Percentiles rank a stretch among this genome's conserved stretches.
Evolutionary conservation across 164 flowering plant genomes (phyloP).

Genomic region (Paratinospora sagittata): DNA sequence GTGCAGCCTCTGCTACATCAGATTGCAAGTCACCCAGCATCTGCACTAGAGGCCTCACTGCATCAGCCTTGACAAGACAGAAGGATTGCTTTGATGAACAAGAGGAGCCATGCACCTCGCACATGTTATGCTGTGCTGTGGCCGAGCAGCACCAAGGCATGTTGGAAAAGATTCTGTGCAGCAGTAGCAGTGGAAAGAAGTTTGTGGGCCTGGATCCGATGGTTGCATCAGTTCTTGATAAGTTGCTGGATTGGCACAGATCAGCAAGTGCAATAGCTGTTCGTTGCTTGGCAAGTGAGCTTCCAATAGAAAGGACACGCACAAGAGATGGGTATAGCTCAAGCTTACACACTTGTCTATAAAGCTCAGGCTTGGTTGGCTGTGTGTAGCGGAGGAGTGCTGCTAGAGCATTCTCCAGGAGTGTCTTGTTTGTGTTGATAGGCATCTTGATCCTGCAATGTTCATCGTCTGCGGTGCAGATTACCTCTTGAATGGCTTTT

Average conservation of each 20-base stretch:
- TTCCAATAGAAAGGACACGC: constrained; percentile 21
- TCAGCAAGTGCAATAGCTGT: constrained; percentile 21
- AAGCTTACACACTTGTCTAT: constrained; percentile 13
- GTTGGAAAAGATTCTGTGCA: constrained; percentile 9
- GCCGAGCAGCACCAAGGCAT: constrained; percentile 21
- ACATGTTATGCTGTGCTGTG: background rate
- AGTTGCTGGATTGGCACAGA: constrained; percentile 17
- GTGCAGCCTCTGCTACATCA: constrained; percentile 25
- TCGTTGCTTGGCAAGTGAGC: constrained; percentile 25
- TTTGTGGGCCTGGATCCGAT: background rate
- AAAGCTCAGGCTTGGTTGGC: constrained; percentile 21
- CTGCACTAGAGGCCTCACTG: constrained; percentile 23
- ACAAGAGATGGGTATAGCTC: constrained; percentile 24
- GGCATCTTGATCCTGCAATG: background rate
- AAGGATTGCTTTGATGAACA: constrained; percentile 21
- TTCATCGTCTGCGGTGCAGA: constrained; percentile 13
- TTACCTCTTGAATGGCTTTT: constrained; percentile 24
- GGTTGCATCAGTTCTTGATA: background rate
- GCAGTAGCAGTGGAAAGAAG: constrained; percentile 1
- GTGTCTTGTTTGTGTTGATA: constrained; percentile 1
- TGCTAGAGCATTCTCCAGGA: constrained; percentile 25
- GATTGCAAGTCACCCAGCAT: constrained; percentile 14
- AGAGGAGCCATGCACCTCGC: constrained; percentile 21
- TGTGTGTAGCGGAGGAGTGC: constrained; percentile 21
- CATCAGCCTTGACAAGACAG: constrained; percentile 25